Conservation (phyloP, 768 basidiomycete genomes). For the Chalciporus pseudorubinellus region DNA sequence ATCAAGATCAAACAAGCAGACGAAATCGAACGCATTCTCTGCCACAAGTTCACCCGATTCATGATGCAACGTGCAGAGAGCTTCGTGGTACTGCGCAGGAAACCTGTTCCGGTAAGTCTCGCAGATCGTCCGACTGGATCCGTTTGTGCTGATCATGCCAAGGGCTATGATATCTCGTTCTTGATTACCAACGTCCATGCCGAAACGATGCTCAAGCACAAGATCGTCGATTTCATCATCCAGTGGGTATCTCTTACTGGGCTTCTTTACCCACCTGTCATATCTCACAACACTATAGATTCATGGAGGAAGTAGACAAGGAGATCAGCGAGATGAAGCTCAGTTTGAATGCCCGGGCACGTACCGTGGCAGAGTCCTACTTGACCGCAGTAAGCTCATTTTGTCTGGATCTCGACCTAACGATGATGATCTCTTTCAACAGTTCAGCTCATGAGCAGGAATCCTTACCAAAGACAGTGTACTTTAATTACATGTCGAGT, state of each 20-base stretch:
- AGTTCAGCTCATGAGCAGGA: constrained; percentile 28
- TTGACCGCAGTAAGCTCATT: constrained; percentile 72
- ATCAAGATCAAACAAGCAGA: constrained; percentile 99
- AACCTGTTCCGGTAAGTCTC: constrained; percentile 75
- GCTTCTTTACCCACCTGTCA: background rate
- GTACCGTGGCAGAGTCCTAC: constrained; percentile 97
- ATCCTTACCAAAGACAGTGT: constrained; percentile 1
- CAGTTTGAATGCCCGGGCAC: constrained; percentile 90
- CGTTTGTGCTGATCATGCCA: constrained; percentile 3
- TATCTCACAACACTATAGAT: constrained; percentile 43
- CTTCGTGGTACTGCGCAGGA: constrained; percentile 93
- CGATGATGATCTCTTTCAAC: constrained; percentile 3
- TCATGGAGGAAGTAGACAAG: constrained; percentile 99
- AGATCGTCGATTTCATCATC: constrained; percentile 99
- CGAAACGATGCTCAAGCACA: constrained; percentile 99
- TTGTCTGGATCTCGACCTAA: background rate
- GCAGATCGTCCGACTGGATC: constrained; percentile 11
- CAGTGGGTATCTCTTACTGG: constrained; percentile 56
- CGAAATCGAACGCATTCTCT: constrained; percentile 95
- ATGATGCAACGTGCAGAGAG: constrained; percentile 99
- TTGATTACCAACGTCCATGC: constrained; percentile 95
- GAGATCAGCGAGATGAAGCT: constrained; percentile 99
- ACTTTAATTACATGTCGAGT: constrained; percentile 13
- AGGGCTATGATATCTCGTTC: constrained; percentile 99
- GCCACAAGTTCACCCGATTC: constrained; percentile 97